Base-by-base conservation (phyloP, 257 asterid genomes). In the Salvia splendens region DNA sequence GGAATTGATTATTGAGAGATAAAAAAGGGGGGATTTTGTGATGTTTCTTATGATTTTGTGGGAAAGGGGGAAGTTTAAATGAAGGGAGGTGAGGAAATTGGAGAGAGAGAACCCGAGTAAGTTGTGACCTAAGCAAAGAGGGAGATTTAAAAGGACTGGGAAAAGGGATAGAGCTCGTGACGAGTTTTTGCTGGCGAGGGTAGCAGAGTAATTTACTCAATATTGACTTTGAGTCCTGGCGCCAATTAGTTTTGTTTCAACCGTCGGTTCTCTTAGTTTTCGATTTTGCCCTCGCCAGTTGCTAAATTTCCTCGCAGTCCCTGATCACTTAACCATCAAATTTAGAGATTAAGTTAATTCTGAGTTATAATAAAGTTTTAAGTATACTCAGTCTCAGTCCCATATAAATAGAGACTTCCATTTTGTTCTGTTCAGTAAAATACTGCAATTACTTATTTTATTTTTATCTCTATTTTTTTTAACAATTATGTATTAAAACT, bases 1-100 rank as follows among this genome's bases (percentile, higher is more conserved):
- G 73, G 81, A 80, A 80, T 78, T 41, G 64, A 77, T 81, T 61
- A 76, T 67, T 58, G 64, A 72, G 79, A 5, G 64, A 72, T 76
- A 5, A 72, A 66, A 53, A 62, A 24, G 45, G 55, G 55, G 56
- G 36, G 32, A 41, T 45, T 47, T 59, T 70, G 45, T 58, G 69
- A 38, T 3, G 20, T 28, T 62, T 14, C 51, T 41, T 55, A 12
- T 45, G 7, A 16, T 14, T 54, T 42, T 14, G n/a, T 12, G 9
- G n/a, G 52, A 0, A 51, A 9, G 46, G 42, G 68, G 55, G 75
- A 69, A 24, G 30, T 81, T 74, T 74, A 52, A 68, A 71, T 76
- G 75, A 66, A 68, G 65, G 73, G 75, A 58, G 64, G 75, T 64
- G 68, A 80, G 60, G 20, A 69, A 48, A 43, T 38, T 15, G 4